Evolutionary conservation across 129 eudicot genomes (phyloP), one percentile per base, ranked within the genome.

Genomic region (Helianthus annuus): DNA sequence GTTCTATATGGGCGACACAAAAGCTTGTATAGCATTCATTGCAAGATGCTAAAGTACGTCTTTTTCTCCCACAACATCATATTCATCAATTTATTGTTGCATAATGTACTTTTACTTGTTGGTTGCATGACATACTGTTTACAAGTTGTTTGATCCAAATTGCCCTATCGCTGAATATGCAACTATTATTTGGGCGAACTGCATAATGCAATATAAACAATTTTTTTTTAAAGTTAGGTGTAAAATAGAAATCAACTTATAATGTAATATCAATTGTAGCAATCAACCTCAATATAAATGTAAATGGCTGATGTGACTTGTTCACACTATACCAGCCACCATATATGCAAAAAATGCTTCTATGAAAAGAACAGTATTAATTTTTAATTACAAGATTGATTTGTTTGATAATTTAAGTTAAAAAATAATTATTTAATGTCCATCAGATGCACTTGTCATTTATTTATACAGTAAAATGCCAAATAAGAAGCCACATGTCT

Each of bases 11-110:
- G 99, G 45, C 77, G 99, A 29, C 96, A 95, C 78, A 95, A 95
- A 76, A 91, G 99, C 91, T 78, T 91, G 86, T 95, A 88, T 66
- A 86, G 99, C 88, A 86, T 91, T 81, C 74, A 91, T 69, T 48
- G 85, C 81, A 95, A 95, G 78, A 91, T 95, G 97, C 63, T 83
- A 17, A 95, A 95, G 98, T 92, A 89, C 6, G 79, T 69, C 16
- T 64, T 66, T 70, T 44, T 49, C 56, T 69, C 52, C 61, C 70
- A 60, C 66, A 60, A 12, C 44, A 60, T 60, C 66, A 29, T 60
- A 13, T 32, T 34, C 5, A 29, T 60, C 66, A 32, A 14, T 48
- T 71, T 70, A 68, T 29, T 51, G 64, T 58, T 58, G 64, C 42
- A 58, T 24, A 58, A 27, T 58, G 64, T 27, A 29, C 15, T 12